Evolutionary conservation across 176 grass and related monocot species (phyloP).

Genomic region (Typha latifolia): DNA sequence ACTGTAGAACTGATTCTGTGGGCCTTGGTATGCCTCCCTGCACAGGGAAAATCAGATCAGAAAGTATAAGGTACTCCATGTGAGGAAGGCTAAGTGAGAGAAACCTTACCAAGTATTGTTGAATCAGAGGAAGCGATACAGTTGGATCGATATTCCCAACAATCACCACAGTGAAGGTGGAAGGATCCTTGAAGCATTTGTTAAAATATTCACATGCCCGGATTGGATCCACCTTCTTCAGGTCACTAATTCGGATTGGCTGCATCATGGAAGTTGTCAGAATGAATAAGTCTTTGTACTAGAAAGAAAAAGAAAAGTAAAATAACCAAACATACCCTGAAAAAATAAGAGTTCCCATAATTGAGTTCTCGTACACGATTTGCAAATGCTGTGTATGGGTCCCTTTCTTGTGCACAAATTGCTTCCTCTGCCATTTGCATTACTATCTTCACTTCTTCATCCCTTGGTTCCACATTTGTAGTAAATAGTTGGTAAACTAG

Average conservation of each 20-base stretch:
- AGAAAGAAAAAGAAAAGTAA: neutral
- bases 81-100: neutral
- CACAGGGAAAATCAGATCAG: slow-evolving; percentile 22
- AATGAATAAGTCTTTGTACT: neutral
- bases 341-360: slow-evolving; percentile 95
- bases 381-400: slow-evolving; percentile 95
- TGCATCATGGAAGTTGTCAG: slow-evolving; percentile 28
- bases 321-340: slow-evolving; percentile 49
- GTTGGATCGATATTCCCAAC: slow-evolving; percentile 82
- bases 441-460: slow-evolving; percentile 98
- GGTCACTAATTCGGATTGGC: slow-evolving; percentile 93
- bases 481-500: slow-evolving; percentile 94
- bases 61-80: slow-evolving; percentile 14
- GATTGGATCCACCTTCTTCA: slow-evolving; percentile 93
- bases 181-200: slow-evolving; percentile 80
- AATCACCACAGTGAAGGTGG: slow-evolving; percentile 84
- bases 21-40: slow-evolving; percentile 92
- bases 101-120: slow-evolving; percentile 81
- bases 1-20: slow-evolving; percentile 46
- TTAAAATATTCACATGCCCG: slow-evolving; percentile 96
- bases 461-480: slow-evolving; percentile 85
- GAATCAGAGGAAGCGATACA: slow-evolving; percentile 68
- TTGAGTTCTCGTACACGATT: slow-evolving; percentile 94
- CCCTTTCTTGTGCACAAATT: slow-evolving; percentile 97
- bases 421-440: slow-evolving; percentile 99